Base-by-base conservation (phyloP, 2,329 filamentous ascomycete species). In the Ophiocordyceps polyrhachis-furcata region DNA sequence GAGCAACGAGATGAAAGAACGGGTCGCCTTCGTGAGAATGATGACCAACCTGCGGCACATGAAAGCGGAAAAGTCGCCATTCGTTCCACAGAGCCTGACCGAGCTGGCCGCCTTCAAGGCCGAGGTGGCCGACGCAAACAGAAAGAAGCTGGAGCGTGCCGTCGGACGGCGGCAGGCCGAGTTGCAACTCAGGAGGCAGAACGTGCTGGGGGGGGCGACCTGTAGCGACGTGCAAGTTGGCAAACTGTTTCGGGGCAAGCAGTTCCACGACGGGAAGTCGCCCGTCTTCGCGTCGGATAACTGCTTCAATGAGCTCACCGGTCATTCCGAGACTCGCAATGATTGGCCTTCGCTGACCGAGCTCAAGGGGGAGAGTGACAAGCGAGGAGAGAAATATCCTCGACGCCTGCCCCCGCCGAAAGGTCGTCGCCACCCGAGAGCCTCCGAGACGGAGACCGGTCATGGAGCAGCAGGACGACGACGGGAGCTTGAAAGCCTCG, bases 281-380 rank as follows among this genome's bases (percentile, higher is more conserved):
- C 53, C 59, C 2, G 47, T 65, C 25, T 60, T 64, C 41, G 57
- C 55, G 20, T 50, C 50, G 14, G 46, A 49, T 17, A 58, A 50
- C 45, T 63, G 60, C 49, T 64, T 63, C 52, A 58, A 57, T 45
- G 48, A 52, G 19, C 44, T 49, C 19, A 43, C 47, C 14, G 46
- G 38, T 15, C 45, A 51, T 17, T 42, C 48, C 8, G 42, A 51
- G 7, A 42, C 43, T 20, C 49, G 44, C 12, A 56, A 51, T 20
- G 51, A 53, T 41, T 64, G 62, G 62, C 62, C 62, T 1, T 54
- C 56, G 9, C 48, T 60, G 37, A 50, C 59, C 13, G 60, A 62
- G 45, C 52, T 63, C 25, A 63, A 63, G 43, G 58, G 60, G 23
- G 56, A 59, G 14, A 58, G 59, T 32, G 57, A 63, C 44, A 56